Evolutionary conservation across 768 basidiomycete species (phyloP), one percentile per base, ranked within the genome.

Genomic region (Coprinopsis cinerea): DNA sequence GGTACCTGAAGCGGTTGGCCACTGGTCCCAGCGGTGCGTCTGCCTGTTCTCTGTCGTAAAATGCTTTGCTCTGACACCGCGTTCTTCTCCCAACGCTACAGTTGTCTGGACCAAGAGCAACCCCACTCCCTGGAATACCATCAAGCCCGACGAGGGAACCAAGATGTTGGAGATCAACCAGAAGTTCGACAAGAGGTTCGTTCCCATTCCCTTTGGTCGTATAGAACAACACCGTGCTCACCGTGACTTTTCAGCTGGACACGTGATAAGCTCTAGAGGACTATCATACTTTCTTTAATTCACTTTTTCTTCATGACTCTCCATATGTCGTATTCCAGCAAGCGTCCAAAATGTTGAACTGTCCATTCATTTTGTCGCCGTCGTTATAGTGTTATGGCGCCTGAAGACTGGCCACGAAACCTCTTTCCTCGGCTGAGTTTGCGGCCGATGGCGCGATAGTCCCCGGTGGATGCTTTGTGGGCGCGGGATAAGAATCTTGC

Each of bases 61-160:
- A 34, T 34, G 27, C 32, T 18, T 40, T 28, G 20, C 32, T 44
- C 25, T 50, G 24, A n/a, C n/a, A n/a, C n/a, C n/a, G n/a, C n/a
- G n/a, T n/a, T n/a, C n/a, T n/a, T n/a, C n/a, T n/a, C n/a, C n/a
- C n/a, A n/a, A n/a, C 26, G 17, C 20, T n/a, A 26, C 35, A 78
- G 78, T 77, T 44, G 61, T 77, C 55, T 78, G 78, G 77, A 76
- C 76, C 48, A 78, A 77, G 58, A 77, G 39, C 64, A 93, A 94
- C 75, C 90, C 90, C 28, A 83, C 82, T 18, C 92, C 92, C n/a
- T 93, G 88, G 88, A 88, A 89, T 68, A 75, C 79, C 49, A 77
- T 92, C 62, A 75, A 87, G 63, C 82, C 76, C 32, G 74, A 84
- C 60, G 82, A 92, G 67, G 79, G 79, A 55, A 87, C 77, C 47